Base-by-base conservation (phyloP, 2,329 filamentous ascomycete species). In the Colletotrichum limetticola region DNA sequence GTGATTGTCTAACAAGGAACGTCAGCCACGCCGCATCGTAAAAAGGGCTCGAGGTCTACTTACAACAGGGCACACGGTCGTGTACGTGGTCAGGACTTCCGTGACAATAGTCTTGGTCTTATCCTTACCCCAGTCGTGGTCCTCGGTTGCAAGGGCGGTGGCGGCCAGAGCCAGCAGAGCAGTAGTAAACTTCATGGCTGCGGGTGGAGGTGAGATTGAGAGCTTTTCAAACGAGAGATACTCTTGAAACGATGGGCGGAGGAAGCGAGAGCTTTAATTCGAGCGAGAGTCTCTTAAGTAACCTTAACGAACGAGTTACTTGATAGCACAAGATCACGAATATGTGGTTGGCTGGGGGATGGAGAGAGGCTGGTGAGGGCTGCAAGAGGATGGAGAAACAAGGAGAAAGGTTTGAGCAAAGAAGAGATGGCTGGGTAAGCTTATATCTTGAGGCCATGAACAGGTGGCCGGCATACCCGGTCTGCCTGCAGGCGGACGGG, bases 281-380 rank as follows among this genome's bases (percentile, higher is more conserved):
- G 74, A 74, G 67, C 73, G 73, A 75, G 66, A 63, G 70, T 67
- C 69, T 61, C 56, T 75, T 68, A 66, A 75, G 69, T 75, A 74
- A 75, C 72, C 74, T 75, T 73, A 75, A 65, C 73, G 74, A 75
- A 62, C 24, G 74, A 75, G 74, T 71, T 66, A 75, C 74, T 71
- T 68, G 53, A 65, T 26, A 55, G 42, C 52, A 53, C 52, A 53
- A 35, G 56, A 30, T 60, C 61, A 65, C 72, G 46, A 68, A 19
- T 55, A 30, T 57, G 63, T 68, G 74, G 69, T 74, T 75, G 74
- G 66, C 62, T 59, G 52, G 66, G 56, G 57, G 59, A 66, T 68
- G 53, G 62, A 26, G 52, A 75, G 61, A 72, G 68, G 46, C 56
- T 75, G 74, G 55, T 37, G 26, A 59, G 53, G 53, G 68, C 68